Conservation (phyloP, 23 red algal species). For the Gracilaria domingensis region DNA sequence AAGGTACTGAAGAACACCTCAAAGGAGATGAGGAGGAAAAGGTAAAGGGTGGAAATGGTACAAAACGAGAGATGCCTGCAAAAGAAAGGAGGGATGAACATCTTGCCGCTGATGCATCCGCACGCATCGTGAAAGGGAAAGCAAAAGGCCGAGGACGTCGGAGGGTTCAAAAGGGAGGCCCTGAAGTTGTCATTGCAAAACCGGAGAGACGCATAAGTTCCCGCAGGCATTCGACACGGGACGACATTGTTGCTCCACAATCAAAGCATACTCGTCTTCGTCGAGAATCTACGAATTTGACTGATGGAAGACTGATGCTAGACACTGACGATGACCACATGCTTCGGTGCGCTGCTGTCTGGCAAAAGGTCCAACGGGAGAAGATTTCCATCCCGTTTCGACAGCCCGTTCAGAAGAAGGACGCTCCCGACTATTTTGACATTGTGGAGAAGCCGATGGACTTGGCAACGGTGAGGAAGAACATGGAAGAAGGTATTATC, state of each 20-base stretch:
- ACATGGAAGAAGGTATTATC: conserved; percentile 63
- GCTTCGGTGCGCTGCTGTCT: conserved; percentile 43
- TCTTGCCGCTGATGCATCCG: background rate
- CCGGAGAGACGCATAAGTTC: conserved; percentile 38
- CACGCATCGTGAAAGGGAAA: background rate
- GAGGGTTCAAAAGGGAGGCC: conserved; percentile 6
- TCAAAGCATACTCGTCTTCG: conserved; percentile 47
- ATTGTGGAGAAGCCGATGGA: conserved; percentile 91
- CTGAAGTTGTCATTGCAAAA: background rate
- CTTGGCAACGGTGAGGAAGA: conserved; percentile 64
- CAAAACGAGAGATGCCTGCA: background rate
- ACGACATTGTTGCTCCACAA: conserved; percentile 18
- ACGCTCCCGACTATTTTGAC: conserved; percentile 94
- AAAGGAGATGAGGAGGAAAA: background rate
- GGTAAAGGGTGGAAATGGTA: background rate
- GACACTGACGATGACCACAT: conserved; percentile 33
- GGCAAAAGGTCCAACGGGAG: conserved; percentile 40
- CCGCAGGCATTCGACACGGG: conserved; percentile 10
- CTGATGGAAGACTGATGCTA: conserved; percentile 26
- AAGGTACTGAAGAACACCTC: background rate
- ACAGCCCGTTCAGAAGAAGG: conserved; percentile 80
- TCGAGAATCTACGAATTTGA: conserved; percentile 58
- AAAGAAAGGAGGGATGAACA: conserved; percentile 2
- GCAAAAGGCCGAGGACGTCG: conserved; percentile 32
- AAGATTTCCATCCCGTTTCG: conserved; percentile 91